Conservation (phyloP, 345 rosid genomes). For the Lenwebbia sp. region DNA sequence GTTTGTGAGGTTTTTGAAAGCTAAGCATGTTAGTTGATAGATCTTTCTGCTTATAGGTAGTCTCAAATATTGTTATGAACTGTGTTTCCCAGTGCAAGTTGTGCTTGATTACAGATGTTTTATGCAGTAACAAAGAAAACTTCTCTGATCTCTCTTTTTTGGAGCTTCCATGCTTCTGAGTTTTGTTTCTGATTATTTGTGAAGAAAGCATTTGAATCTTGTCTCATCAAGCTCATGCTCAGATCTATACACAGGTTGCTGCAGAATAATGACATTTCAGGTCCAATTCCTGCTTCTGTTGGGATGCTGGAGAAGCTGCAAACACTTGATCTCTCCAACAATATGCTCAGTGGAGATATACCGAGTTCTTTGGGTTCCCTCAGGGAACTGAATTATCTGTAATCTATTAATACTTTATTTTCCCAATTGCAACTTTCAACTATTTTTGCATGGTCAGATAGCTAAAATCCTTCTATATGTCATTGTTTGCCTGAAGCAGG, state of each 20-base stretch:
- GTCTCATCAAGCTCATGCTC: not conserved
- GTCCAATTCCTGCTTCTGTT: conserved; percentile 62
- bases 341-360: conserved; percentile 54
- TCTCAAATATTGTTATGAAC: not conserved
- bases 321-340: conserved; percentile 84
- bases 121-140: not conserved
- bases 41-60: not conserved
- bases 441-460: not conserved
- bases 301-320: conserved; percentile 77
- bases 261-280: conserved; percentile 79
- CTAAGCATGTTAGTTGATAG: not conserved
- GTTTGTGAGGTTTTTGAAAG: not conserved
- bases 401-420: not conserved
- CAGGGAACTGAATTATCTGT: conserved; percentile 68
- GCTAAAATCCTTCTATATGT: not conserved
- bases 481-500: conserved; percentile 22
- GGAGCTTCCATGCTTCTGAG: not conserved
- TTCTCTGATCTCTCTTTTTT: not conserved
- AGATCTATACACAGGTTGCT: conserved; percentile 43
- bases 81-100: not conserved
- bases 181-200: not conserved
- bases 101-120: not conserved
- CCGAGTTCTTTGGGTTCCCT: conserved; percentile 71
- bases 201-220: not conserved
- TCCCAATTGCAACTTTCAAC: not conserved